These are phyloP conservation scores for Pseudocohnilembus persalinus DNA, from an alignment of 169 alveolate species.

Conservation along the genomic window DNA sequence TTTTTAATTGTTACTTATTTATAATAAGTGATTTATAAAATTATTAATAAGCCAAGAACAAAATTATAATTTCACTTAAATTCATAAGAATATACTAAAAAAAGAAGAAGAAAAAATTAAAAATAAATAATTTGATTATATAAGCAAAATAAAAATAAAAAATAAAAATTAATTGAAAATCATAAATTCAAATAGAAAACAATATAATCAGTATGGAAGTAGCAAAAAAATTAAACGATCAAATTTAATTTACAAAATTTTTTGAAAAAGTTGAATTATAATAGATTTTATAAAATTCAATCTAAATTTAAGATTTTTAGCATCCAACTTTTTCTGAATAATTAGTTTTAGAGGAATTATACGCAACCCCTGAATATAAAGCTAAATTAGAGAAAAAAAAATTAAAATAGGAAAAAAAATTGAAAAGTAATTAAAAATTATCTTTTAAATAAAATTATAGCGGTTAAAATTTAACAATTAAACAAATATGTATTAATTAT, in stretches of 20 bases:
- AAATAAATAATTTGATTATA: no score
- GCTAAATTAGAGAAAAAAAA: neutral
- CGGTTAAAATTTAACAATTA: no score
- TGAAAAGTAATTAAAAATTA: neutral
- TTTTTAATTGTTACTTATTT: no score
- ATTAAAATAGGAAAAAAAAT: neutral
- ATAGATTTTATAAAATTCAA: neutral
- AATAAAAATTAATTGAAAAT: no score
- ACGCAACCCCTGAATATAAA: neutral
- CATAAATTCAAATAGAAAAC: neutral
- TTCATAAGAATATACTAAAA: no score
- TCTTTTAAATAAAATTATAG: no score
- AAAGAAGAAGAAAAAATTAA: neutral
- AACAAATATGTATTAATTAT: no score
- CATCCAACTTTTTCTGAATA: neutral
- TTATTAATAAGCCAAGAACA: no score
- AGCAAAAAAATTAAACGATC: neutral
- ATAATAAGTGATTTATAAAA: no score
- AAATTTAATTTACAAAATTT: no score
- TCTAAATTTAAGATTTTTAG: neutral
- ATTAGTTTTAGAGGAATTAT: neutral
- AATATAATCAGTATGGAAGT: neutral
- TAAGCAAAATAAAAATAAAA: no score
- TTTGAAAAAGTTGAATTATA: neutral
- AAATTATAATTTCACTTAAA: neutral